Evolutionary conservation across 140 eudicot genomes (phyloP).

Genomic region (Senecio squalidus): DNA sequence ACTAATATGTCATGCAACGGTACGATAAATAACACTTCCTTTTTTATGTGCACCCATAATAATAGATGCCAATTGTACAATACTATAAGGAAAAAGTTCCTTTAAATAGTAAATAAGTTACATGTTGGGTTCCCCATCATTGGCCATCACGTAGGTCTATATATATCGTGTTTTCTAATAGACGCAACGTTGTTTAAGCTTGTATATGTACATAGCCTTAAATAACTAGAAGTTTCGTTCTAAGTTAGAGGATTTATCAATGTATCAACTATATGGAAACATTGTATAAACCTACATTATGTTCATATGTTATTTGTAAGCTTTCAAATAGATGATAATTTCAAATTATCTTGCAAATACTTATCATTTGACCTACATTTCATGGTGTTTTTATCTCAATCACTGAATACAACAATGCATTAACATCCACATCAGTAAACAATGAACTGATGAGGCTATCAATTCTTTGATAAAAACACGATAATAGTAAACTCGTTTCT

Average conservation of each 20-base stretch:
- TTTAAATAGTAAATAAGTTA: conserved; percentile 17
- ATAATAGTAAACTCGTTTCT: not conserved
- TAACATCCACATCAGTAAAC: too few species aligned
- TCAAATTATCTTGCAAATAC: too few species aligned
- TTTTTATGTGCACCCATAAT: not conserved
- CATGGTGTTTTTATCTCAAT: too few species aligned
- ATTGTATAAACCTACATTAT: not conserved
- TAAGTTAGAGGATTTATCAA: not conserved
- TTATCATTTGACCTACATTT: too few species aligned
- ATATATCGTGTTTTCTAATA: not conserved
- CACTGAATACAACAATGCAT: too few species aligned
- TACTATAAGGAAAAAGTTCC: conserved; percentile 8
- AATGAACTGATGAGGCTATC: too few species aligned
- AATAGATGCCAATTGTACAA: not conserved
- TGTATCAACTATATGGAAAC: not conserved
- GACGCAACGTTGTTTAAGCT: not conserved
- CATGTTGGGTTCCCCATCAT: not conserved
- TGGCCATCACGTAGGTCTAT: not conserved
- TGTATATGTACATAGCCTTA: conserved; percentile 3
- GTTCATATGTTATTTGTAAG: not conserved
- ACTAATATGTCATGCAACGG: conserved; percentile 34
- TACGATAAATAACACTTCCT: conserved; percentile 19
- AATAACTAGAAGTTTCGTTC: conserved; percentile 9
- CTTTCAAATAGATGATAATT: too few species aligned
- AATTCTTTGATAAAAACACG: too few species aligned